Evolutionary conservation across 2,329 filamentous ascomycete genomes (phyloP).

Genomic region (Penicillium sp.): DNA sequence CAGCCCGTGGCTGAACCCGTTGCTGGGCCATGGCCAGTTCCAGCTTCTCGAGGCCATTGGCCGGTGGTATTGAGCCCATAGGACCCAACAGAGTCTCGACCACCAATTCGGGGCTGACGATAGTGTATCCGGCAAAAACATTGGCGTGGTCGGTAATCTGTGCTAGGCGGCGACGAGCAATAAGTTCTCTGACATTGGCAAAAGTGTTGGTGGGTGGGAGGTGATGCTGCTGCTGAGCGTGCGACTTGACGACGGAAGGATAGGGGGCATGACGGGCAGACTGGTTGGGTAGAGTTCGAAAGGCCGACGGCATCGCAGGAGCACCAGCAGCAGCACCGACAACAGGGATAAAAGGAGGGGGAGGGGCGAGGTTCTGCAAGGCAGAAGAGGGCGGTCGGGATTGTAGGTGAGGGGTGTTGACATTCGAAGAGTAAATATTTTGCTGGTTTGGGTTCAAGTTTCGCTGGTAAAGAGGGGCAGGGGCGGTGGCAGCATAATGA

Average conservation of each 20-base stretch:
- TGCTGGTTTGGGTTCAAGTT: constrained; percentile 22
- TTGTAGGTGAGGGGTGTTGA: constrained; percentile 22
- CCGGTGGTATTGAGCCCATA: constrained; percentile 42
- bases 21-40: constrained; percentile 48
- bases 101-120: constrained; percentile 46
- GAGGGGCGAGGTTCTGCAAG: constrained; percentile 38
- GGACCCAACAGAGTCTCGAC: constrained; percentile 45
- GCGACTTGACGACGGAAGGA: constrained; percentile 39
- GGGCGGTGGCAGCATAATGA: constrained; percentile 27
- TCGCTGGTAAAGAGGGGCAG: constrained; percentile 27
- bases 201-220: constrained; percentile 41
- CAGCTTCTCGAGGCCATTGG: constrained; percentile 45
- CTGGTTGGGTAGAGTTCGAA: constrained; percentile 39
- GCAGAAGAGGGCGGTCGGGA: constrained; percentile 36
- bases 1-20: constrained; percentile 41
- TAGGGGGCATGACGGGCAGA: constrained; percentile 41
- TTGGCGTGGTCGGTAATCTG: constrained; percentile 49
- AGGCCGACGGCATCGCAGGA: constrained; percentile 47
- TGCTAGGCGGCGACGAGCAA: constrained; percentile 43
- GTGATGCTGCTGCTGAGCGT: constrained; percentile 32
- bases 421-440: constrained; percentile 17
- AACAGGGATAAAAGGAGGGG: constrained; percentile 32
- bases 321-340: constrained; percentile 36
- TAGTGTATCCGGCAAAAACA: constrained; percentile 45
- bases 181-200: constrained; percentile 44